These are phyloP conservation scores for Phytophthora citrophthora DNA, from an alignment of 352 stramenopile genomes.

Conservation along the genomic window DNA sequence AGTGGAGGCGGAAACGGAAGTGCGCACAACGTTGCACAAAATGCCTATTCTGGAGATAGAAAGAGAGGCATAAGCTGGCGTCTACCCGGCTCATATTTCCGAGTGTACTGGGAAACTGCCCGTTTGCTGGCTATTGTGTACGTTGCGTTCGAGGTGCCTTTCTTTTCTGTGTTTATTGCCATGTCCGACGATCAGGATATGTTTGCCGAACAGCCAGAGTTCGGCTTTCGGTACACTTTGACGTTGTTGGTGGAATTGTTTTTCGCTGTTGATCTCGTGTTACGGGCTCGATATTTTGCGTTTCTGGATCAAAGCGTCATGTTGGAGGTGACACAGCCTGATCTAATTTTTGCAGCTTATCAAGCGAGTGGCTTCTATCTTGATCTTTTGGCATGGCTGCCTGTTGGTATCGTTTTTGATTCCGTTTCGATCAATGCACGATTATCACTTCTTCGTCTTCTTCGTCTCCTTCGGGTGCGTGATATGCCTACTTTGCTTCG, in stretches of 20 bases:
- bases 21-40: constrained; percentile 3
- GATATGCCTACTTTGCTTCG: constrained; percentile 49
- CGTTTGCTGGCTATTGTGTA: constrained; percentile 58
- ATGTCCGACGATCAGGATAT: constrained; percentile 60
- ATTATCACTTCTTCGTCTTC: constrained; percentile 54
- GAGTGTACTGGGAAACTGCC: constrained; percentile 61
- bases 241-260: constrained; percentile 58
- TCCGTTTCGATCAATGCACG: constrained; percentile 39
- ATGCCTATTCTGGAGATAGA: constrained; percentile 3
- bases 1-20: constrained; percentile 22
- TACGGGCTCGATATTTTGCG: constrained; percentile 58
- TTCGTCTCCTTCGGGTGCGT: constrained; percentile 58
- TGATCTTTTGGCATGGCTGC: constrained; percentile 55
- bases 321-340: constrained; percentile 54
- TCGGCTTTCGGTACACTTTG: constrained; percentile 42
- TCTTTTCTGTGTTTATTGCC: constrained; percentile 75
- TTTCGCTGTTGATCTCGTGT: constrained; percentile 58
- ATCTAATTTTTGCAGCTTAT: constrained; percentile 63
- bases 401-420: constrained; percentile 59
- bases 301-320: constrained; percentile 67
- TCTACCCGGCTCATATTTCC: constrained; percentile 57
- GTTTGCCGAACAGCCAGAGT: constrained; percentile 44
- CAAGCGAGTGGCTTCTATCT: constrained; percentile 57
- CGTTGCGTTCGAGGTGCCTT: constrained; percentile 72
- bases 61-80: constrained; percentile 40